phyloP scores from a whole-genome alignment of 768 basidiomycete species.

The Phaeotremella skinneri region DNA sequence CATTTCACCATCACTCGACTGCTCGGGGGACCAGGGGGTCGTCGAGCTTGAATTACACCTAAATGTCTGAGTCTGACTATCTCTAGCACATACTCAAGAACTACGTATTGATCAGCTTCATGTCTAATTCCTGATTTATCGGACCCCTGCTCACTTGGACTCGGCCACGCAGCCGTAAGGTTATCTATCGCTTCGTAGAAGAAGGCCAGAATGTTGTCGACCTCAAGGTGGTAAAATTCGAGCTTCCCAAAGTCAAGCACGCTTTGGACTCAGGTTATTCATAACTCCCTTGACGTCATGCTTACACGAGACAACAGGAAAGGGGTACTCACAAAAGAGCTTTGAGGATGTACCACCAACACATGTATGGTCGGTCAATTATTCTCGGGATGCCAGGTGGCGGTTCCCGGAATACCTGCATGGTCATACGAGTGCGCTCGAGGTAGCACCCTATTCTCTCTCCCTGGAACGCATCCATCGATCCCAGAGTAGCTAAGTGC shows the following conservation, averaged over 20 bases:
- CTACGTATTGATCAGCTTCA: background rate
- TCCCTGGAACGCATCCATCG: background rate
- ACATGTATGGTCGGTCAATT: background rate
- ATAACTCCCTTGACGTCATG: background rate
- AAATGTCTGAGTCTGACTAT: background rate
- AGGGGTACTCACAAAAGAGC: background rate
- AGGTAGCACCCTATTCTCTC: background rate
- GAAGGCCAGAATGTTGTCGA: background rate
- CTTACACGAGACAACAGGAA: background rate
- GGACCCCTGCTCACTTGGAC: background rate
- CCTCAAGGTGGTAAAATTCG: background rate
- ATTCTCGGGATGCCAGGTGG: background rate
- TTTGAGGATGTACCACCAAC: constrained; percentile 1
- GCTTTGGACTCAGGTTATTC: background rate
- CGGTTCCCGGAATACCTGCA: background rate
- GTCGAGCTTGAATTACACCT: background rate
- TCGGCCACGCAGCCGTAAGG: background rate
- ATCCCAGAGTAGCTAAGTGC: background rate
- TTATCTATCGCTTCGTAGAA: background rate
- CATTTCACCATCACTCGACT: no score
- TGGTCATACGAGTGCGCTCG: background rate
- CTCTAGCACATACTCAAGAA: background rate
- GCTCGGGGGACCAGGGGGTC: background rate
- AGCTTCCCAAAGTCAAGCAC: background rate
- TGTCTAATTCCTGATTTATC: background rate